phyloP scores from a whole-genome alignment of 2,329 filamentous ascomycete species.

The Triangularia verruculosa region DNA sequence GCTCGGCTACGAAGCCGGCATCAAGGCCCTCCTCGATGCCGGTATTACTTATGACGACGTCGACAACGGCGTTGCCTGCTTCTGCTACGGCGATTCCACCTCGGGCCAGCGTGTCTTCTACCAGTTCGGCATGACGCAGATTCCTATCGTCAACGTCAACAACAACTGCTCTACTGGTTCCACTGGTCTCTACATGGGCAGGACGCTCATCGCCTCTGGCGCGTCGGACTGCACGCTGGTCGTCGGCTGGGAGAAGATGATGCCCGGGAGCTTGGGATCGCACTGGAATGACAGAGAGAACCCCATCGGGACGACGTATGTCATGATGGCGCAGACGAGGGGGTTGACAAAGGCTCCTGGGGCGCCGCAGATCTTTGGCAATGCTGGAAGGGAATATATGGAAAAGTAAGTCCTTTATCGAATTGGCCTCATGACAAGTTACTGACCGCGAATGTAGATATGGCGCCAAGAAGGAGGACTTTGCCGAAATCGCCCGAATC shows the following conservation, averaged over 20 bases:
- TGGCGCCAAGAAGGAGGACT: conserved; percentile 79
- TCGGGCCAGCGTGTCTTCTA: conserved; percentile 97
- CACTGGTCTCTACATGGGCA: conserved; percentile 80
- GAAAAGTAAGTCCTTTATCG: conserved; percentile 62
- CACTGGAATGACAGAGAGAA: conserved; percentile 84
- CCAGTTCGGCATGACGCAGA: conserved; percentile 95
- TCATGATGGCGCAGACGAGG: conserved; percentile 80
- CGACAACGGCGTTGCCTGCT: conserved; percentile 93
- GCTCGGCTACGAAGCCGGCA: conserved; percentile 85
- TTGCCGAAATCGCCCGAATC: conserved; percentile 88
- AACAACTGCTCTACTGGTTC: conserved; percentile 98
- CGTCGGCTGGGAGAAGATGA: conserved; percentile 98
- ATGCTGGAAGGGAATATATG: conserved; percentile 91
- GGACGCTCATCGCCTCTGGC: conserved; percentile 75
- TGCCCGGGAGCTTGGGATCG: conserved; percentile 76
- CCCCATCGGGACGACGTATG: conserved; percentile 67
- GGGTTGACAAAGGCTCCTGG: conserved; percentile 79
- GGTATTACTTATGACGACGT: conserved; percentile 97
- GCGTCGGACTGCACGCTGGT: conserved; percentile 86
- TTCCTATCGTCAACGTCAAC: conserved; percentile 97
- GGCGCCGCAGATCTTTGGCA: conserved; percentile 92
- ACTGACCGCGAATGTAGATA: conserved; percentile 50
- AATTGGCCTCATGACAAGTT: neutral
- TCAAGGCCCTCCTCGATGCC: conserved; percentile 81
- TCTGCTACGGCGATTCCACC: conserved; percentile 94